Conservation (phyloP, 129 eudicot species). For the Lactuca saligna region DNA sequence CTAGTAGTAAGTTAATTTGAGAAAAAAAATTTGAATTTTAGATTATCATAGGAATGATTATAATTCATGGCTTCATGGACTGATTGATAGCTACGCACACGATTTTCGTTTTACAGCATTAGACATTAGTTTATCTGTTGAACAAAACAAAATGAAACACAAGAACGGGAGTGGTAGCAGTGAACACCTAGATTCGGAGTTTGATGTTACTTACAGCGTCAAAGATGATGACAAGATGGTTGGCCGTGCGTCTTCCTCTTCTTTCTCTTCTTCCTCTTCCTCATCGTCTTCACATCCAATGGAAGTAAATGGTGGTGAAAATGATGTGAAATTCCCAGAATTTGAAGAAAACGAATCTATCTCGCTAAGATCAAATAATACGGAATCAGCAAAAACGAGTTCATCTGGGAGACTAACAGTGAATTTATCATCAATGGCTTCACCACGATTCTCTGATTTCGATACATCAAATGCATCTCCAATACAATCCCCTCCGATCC, state of each 20-base stretch:
- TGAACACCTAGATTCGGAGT: conserved; percentile 16
- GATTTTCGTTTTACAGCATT: background rate
- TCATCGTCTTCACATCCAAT: conserved; percentile 19
- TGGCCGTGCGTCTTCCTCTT: conserved; percentile 29
- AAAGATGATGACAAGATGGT: conserved; percentile 24
- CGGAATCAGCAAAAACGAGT: conserved; percentile 29
- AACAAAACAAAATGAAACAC: conserved; percentile 38
- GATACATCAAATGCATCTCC: conserved; percentile 24
- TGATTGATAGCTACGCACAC: background rate
- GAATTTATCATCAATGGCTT: conserved; percentile 34
- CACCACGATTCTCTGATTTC: conserved; percentile 12
- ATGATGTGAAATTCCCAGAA: conserved; percentile 11
- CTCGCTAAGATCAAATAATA: conserved; percentile 13
- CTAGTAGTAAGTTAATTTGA: background rate
- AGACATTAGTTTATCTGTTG: background rate
- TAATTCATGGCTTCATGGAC: background rate
- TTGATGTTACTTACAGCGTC: conserved; percentile 21
- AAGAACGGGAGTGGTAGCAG: conserved; percentile 34
- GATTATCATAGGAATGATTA: background rate
- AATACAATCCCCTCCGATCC: conserved; percentile 52
- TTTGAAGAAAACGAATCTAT: conserved; percentile 4
- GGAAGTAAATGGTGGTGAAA: conserved; percentile 31
- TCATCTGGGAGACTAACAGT: conserved; percentile 6
- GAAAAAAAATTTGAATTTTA: background rate
- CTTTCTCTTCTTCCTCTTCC: conserved; percentile 18